Base-by-base conservation (phyloP, 2,329 filamentous ascomycete species). In the Hymenoscyphus albidus region DNA sequence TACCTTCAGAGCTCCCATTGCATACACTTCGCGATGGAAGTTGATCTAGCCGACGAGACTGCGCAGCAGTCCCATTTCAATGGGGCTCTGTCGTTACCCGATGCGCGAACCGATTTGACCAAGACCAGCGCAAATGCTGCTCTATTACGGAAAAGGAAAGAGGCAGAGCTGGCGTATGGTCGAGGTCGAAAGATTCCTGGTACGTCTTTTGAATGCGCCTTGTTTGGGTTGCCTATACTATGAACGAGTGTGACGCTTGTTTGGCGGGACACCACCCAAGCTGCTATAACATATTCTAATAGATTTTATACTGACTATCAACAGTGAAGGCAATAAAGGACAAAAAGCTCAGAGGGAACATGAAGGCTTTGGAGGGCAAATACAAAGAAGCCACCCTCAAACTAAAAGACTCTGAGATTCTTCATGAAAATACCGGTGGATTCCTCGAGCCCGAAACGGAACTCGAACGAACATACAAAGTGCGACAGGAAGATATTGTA, bases 341-440 rank as follows among this genome's bases (percentile, higher is more conserved):
- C 81, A 96, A 91, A 83, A 99, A 98, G 77, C 79, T 98, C 68
- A 89, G 92, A 59, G 85, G 87, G 13, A 96, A 92, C 69, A 80
- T 99, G 59, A 89, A 88, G 74, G 82, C 82, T 1, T 83, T 97
- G 57, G 95, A 99, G 76, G 80, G 81, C 65, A 95, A 95, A 77
- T 94, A 93, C 78, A 86, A 93, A 73, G 85, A 89, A 71, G 94
- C 94, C 0, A 81, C 90, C 0, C 78, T 96, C 42, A 89, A 91
- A 76, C 93, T 95, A 16, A 96, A 97, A 78, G 94, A 97, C 81
- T 92, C 94, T 27, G 95, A 99, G 78, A 95, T 99, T 64, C 80
- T 99, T 71, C 85, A 96, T 62, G 94, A 98, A 78, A 92, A 97
- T 76, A 86, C 88, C 6, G 81, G 85, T 12, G 95, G 95, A 6